Conservation (phyloP, 352 stramenopile species). For the Discostella stelligera region DNA sequence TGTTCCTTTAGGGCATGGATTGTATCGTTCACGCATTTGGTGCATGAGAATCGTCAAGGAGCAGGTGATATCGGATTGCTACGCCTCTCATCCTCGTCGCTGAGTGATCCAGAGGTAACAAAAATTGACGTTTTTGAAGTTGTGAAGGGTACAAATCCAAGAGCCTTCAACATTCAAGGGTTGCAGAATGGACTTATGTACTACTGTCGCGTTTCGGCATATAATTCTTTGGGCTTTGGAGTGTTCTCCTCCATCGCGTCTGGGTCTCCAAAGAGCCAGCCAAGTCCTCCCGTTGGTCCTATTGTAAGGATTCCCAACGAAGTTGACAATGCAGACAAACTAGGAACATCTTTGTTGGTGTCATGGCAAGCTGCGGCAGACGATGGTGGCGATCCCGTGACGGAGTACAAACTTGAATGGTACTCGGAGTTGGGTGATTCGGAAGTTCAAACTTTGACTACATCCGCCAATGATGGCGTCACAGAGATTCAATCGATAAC, state of each 20-base stretch:
- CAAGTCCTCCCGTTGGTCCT: constrained; percentile 45
- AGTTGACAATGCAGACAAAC: constrained; percentile 31
- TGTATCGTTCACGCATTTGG: constrained; percentile 91
- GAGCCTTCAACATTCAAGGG: constrained; percentile 85
- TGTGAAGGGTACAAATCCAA: constrained; percentile 89
- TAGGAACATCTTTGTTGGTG: constrained; percentile 88
- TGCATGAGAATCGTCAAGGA: constrained; percentile 89
- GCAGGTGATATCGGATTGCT: constrained; percentile 86
- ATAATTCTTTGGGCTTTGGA: constrained; percentile 93
- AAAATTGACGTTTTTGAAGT: constrained; percentile 88
- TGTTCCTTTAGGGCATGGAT: constrained; percentile 82
- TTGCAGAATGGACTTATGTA: constrained; percentile 90
- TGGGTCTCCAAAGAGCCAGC: constrained; percentile 67
- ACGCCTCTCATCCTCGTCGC: constrained; percentile 62
- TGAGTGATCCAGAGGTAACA: constrained; percentile 71
- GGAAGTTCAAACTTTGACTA: constrained; percentile 84
- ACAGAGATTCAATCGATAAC: constrained; percentile 80
- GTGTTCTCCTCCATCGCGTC: constrained; percentile 55
- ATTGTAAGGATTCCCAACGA: constrained; percentile 51
- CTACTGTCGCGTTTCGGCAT: constrained; percentile 91
- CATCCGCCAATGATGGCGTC: constrained; percentile 73
- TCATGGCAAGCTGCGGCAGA: constrained; percentile 85
- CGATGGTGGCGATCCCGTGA: constrained; percentile 64
- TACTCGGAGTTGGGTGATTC: constrained; percentile 55
- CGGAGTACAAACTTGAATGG: constrained; percentile 80